Evolutionary conservation across 176 grass and related monocot genomes (phyloP).

Genomic region (Oryza rufipogon): DNA sequence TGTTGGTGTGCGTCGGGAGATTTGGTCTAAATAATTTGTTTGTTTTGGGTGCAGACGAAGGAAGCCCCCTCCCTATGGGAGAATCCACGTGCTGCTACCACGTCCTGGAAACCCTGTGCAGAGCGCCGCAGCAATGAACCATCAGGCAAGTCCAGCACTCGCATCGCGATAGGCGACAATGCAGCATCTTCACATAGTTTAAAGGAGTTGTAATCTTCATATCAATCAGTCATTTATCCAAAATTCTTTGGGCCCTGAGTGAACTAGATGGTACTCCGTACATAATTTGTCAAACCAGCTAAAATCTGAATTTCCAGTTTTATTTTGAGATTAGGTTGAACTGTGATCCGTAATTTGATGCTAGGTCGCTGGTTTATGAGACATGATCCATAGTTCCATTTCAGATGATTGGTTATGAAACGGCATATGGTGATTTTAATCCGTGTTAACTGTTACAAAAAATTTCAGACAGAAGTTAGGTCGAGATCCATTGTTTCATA

Average conservation of each 20-base stretch:
- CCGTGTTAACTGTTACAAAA: neutral
- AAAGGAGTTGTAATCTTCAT: slow-evolving; percentile 9
- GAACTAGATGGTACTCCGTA: neutral
- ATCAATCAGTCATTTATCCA: neutral
- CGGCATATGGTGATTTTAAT: neutral
- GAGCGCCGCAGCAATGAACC: slow-evolving; percentile 53
- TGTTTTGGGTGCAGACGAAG: slow-evolving; percentile 53
- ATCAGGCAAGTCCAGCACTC: slow-evolving; percentile 54
- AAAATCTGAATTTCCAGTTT: neutral
- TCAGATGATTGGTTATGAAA: neutral
- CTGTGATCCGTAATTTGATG: neutral
- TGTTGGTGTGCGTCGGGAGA: neutral
- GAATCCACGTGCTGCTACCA: slow-evolving; percentile 72
- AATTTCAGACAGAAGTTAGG: neutral
- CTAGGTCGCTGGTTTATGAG: neutral
- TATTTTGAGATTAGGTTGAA: neutral
- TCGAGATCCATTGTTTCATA: neutral
- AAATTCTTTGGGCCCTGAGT: neutral
- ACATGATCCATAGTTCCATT: neutral
- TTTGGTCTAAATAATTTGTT: slow-evolving; percentile 11
- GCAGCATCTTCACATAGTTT: neutral
- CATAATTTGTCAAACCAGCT: neutral
- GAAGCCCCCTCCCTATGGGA: slow-evolving; percentile 68
- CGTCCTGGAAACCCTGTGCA: slow-evolving; percentile 80
- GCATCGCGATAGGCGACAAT: neutral